These are phyloP conservation scores for Colletotrichum sp. DNA, from an alignment of 2,329 filamentous ascomycete genomes.

Conservation along the genomic window DNA sequence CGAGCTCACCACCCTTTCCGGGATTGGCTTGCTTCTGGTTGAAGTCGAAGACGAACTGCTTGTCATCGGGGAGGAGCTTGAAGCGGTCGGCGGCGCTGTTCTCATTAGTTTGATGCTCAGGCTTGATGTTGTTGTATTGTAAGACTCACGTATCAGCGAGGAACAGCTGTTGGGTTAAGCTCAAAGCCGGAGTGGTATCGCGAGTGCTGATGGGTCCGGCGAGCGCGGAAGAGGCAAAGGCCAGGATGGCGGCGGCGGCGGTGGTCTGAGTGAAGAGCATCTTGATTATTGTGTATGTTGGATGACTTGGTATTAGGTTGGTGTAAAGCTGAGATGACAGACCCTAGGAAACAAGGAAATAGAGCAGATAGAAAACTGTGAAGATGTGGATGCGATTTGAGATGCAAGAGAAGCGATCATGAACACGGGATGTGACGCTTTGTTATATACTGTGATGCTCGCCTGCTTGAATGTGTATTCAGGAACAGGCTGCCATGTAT, in stretches of 20 bases:
- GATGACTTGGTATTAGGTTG: not conserved
- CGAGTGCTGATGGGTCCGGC: conserved; percentile 24
- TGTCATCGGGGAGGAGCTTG: conserved; percentile 45
- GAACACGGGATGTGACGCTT: not conserved
- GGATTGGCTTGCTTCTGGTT: conserved; percentile 34
- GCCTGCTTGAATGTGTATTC: not conserved
- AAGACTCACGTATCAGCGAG: conserved; percentile 41
- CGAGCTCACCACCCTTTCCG: conserved; percentile 51
- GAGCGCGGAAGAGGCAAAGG: conserved; percentile 37
- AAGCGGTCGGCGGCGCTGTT: conserved; percentile 46
- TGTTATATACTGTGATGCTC: conserved; percentile 7
- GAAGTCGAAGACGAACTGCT: conserved; percentile 57
- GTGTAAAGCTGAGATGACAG: not conserved
- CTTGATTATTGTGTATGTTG: conserved; percentile 22
- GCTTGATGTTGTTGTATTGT: not conserved
- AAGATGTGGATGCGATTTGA: not conserved
- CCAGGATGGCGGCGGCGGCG: conserved; percentile 42
- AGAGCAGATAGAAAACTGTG: not conserved
- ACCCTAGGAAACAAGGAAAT: not conserved
- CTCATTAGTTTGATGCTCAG: conserved; percentile 16
- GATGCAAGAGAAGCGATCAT: not conserved
- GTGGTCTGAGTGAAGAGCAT: conserved; percentile 35
- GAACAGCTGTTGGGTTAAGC: conserved; percentile 39
- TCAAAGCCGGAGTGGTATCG: conserved; percentile 19
- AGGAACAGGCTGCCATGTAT: not conserved